Evolutionary conservation across 1,284 basidiomycete species (phyloP), one percentile per base, ranked within the genome.

Genomic region (Pseudozyma hubeiensis): DNA sequence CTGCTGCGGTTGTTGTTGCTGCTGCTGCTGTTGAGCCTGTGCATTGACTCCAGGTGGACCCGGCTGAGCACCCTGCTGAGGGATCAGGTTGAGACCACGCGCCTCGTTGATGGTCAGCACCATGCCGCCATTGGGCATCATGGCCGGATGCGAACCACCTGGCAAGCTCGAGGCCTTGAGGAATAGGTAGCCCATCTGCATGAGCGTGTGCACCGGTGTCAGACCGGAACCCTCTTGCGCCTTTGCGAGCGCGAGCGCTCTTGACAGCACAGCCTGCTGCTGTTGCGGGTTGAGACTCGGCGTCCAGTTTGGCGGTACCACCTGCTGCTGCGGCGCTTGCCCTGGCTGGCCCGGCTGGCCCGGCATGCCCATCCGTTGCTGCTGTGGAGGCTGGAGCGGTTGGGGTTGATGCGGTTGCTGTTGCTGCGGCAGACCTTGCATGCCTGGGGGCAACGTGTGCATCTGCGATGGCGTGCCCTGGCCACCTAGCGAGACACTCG

Each of bases 111-210:
- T 65, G 30, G 77, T 81, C 16, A 82, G 47, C 17, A 82, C 72
- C 53, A 78, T 78, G 6, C 81, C 81, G 11, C 78, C 79, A 34
- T 68, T 71, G 30, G 61, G 55, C 63, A 72, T 72, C 64, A 64
- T 69, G 11, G 72, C 24, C 0, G 65, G 61, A 44, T 71, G 72
- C 19, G 70, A 75, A 10, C 63, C 66, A 7, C 69, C 66, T 5
- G 78, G 78, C 46, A 75, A 49, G 43, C 75, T 77, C n/a, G 73
- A 65, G 10, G 70, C 73, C 47, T 79, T 80, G 40, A 83, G 60
- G 63, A 79, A 81, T 41, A 83, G 70, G 43, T 73, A 83, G 46
- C 81, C 81, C 70, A 81, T 71, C 56, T 81, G 77, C 61, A 76
- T 65, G 8, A 83, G 59, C 16, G 78, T 75, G 35, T 79, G 75